Evolutionary conservation across 176 grass and related monocot genomes (phyloP), one percentile per base, ranked within the genome.

Genomic region (Stipa capillata): DNA sequence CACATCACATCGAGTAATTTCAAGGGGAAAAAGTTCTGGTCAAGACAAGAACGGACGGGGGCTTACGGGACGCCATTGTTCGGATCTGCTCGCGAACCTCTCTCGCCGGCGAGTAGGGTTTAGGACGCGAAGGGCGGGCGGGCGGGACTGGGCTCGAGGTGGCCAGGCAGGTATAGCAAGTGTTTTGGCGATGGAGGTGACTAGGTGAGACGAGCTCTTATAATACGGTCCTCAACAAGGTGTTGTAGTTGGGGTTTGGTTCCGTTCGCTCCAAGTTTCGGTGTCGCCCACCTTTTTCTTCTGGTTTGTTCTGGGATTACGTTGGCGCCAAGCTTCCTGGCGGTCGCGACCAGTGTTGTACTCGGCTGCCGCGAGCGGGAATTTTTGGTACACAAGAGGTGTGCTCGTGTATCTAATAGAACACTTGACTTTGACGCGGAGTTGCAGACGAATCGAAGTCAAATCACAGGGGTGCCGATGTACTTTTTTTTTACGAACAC

Each of bases 1-100:
- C 54, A 20, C 34, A 49, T 2, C 36, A 3, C 15, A 43, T 18
- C 3, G 13, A 47, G 13, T 20, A 16, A 45, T 17, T 53, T 24
- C 2, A 1, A 52, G 27, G 1, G 6, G 2, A 39, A 31, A 14
- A 4, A 13, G 3, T 13, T 11, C 17, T 35, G 18, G 8, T 1
- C 7, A 31, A 28, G 13, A 0, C 13, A 18, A 4, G 27, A 64
- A 3, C 2, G 36, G 61, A 1, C 3, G 32, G 5, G 31, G 2
- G 11, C 81, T 88, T 52, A 88, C 86, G 58, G 49, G 66, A 79
- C 74, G 68, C 81, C 81, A 79, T 79, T 58, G 80, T 48, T n/a
- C 58, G 67, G 67, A 18, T 11, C 33, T n/a, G 62, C 44, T 61
- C 34, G 33, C 43, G 18, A 29, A 11, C 65, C 3, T 37, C 34